Evolutionary conservation across 2,329 filamentous ascomycete species (phyloP).

Genomic region (Calonectria crousiana): DNA sequence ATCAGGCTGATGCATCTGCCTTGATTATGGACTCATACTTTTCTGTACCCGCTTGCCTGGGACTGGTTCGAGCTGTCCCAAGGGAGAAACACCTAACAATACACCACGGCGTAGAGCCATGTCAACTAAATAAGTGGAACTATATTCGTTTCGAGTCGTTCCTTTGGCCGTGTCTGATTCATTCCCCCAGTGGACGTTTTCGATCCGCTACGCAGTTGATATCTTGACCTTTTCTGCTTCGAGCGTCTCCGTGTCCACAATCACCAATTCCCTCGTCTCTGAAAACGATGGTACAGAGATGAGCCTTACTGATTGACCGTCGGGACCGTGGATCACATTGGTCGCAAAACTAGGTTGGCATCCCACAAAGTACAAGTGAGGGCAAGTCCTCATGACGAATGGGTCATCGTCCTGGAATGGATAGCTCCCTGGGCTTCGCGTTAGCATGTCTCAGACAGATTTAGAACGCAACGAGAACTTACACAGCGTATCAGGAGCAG

Average conservation of each 20-base stretch:
- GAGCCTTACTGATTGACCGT: constrained; percentile 79
- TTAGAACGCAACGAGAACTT: constrained; percentile 53
- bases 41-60: neutral
- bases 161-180: neutral
- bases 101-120: neutral
- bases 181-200: neutral
- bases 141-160: neutral
- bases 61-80: neutral
- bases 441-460: constrained; percentile 26
- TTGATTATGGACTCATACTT: neutral
- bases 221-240: constrained; percentile 80
- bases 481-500: constrained; percentile 96
- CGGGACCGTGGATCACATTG: constrained; percentile 73
- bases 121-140: neutral
- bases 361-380: constrained; percentile 92
- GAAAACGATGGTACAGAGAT: constrained; percentile 88
- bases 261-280: constrained; percentile 80
- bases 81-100: neutral
- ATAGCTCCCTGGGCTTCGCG: constrained; percentile 79
- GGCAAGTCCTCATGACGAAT: constrained; percentile 86
- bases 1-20: neutral
- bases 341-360: constrained; percentile 86
- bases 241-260: constrained; percentile 88
- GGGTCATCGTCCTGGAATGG: constrained; percentile 95
- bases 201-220: constrained; percentile 36